A percentile compares a stretch with the other conserved stretches of the same genome.
phyloP scores from a whole-genome alignment of 2,329 filamentous ascomycete species.

The Lasiodiplodia sp. region DNA sequence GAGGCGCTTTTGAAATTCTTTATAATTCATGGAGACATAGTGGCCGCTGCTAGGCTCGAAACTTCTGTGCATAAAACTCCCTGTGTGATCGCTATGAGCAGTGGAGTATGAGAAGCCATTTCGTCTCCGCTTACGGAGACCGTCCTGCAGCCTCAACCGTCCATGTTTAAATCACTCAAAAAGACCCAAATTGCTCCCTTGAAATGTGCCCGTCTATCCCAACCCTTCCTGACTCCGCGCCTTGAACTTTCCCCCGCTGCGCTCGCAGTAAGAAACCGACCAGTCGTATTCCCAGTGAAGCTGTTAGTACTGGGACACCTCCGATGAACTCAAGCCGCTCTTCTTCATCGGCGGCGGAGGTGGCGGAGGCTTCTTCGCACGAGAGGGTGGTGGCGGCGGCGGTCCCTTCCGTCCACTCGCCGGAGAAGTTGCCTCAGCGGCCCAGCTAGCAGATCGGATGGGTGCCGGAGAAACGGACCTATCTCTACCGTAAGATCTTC shows the following conservation, averaged over 20 bases:
- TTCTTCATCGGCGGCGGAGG: constrained; percentile 71
- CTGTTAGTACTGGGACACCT: constrained; percentile 22
- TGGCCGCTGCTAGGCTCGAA: neutral
- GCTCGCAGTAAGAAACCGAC: constrained; percentile 1
- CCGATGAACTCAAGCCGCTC: constrained; percentile 52
- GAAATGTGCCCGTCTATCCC: constrained; percentile 5
- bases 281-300: neutral
- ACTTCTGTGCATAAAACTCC: neutral
- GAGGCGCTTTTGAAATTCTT: neutral
- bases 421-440: constrained; percentile 32
- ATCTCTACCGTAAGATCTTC: constrained; percentile 42
- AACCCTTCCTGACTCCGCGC: neutral
- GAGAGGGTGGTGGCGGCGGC: constrained; percentile 68
- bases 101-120: constrained; percentile 1
- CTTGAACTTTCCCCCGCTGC: neutral
- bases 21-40: constrained; percentile 14
- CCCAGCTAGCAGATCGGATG: constrained; percentile 60
- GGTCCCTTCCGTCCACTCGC: constrained; percentile 51
- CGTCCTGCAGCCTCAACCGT: constrained; percentile 22
- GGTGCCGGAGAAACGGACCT: constrained; percentile 63
- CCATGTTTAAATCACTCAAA: constrained; percentile 3
- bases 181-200: constrained; percentile 9
- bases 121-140: constrained; percentile 5
- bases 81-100: neutral
- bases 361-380: constrained; percentile 71